Evolutionary conservation across 2,329 filamentous ascomycete genomes (phyloP).

Genomic region (Penicillium brasilianum): DNA sequence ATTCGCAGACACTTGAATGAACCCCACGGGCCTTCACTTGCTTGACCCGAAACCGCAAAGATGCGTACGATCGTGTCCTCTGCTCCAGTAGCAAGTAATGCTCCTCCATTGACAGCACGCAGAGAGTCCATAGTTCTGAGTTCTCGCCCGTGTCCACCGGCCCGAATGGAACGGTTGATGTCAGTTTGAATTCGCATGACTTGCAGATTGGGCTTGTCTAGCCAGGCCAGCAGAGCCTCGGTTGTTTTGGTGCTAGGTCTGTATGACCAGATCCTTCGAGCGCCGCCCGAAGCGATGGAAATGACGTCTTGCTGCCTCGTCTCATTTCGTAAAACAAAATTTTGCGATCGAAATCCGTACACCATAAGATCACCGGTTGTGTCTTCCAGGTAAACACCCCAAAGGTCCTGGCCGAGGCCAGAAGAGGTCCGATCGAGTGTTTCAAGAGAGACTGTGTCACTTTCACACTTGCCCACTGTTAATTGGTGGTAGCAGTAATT

Average conservation of each 20-base stretch:
- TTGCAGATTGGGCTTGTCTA: conserved; percentile 65
- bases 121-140: conserved; percentile 68
- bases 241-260: conserved; percentile 33
- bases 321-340: conserved; percentile 84
- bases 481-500: conserved; percentile 69
- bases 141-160: conserved; percentile 84
- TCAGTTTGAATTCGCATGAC: conserved; percentile 47
- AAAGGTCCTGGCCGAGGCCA: conserved; percentile 76
- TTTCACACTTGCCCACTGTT: conserved; percentile 13
- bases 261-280: conserved; percentile 77
- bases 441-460: conserved; percentile 44
- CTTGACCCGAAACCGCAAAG: conserved; percentile 45
- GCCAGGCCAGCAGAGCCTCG: conserved; percentile 71
- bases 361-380: conserved; percentile 30
- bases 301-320: conserved; percentile 71
- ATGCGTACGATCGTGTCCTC: conserved; percentile 79
- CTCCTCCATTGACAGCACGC: conserved; percentile 17
- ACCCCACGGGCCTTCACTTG: conserved; percentile 26
- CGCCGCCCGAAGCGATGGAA: conserved; percentile 79
- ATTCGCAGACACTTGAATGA: conserved; percentile 62
- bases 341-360: conserved; percentile 41
- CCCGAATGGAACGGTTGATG: conserved; percentile 60
- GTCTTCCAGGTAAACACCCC: conserved; percentile 68
- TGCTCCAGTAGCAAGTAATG: conserved; percentile 68
- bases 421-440: conserved; percentile 71